Conservation (phyloP, 805 yeast genomes). For the Maudiozyma saulgeensis region DNA sequence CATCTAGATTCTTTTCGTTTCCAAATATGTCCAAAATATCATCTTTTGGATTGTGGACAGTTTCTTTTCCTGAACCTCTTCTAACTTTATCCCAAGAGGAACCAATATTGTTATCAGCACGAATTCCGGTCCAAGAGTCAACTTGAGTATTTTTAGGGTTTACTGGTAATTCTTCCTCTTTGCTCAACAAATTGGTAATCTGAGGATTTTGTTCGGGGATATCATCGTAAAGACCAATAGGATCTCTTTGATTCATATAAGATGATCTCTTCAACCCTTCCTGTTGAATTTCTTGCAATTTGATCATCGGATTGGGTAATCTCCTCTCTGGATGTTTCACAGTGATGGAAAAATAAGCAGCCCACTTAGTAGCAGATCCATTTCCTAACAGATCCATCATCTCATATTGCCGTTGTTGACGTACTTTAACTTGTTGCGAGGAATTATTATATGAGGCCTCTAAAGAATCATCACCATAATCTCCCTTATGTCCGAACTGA, state of each 20-base stretch:
- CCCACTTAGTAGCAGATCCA: conserved; percentile 35
- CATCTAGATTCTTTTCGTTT: too few relatives aligned
- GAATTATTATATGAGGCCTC: not conserved
- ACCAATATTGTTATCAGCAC: conserved; percentile 22
- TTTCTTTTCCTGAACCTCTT: too few relatives aligned
- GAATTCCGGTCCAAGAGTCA: conserved; percentile 31
- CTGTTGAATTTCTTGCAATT: conserved; percentile 24
- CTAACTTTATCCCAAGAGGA: conserved; percentile 26
- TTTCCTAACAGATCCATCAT: conserved; percentile 28
- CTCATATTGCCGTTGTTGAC: conserved; percentile 23
- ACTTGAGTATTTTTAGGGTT: not conserved
- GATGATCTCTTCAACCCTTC: conserved; percentile 5
- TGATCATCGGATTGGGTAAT: conserved; percentile 45
- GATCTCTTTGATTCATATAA: conserved; percentile 31
- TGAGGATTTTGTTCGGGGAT: not conserved
- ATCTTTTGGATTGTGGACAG: too few relatives aligned
- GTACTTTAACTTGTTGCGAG: conserved; percentile 4
- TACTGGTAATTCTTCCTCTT: not conserved
- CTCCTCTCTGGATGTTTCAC: conserved; percentile 41
- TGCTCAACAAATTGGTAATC: not conserved
- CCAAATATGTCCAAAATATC: too few relatives aligned
- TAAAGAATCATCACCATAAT: conserved; percentile 8
- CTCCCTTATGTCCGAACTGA: conserved; percentile 15
- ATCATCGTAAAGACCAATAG: conserved; percentile 32
- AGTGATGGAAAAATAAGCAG: conserved; percentile 44